Base-by-base conservation (phyloP, 345 rosid species). In the Leavenworthia alabamica region DNA sequence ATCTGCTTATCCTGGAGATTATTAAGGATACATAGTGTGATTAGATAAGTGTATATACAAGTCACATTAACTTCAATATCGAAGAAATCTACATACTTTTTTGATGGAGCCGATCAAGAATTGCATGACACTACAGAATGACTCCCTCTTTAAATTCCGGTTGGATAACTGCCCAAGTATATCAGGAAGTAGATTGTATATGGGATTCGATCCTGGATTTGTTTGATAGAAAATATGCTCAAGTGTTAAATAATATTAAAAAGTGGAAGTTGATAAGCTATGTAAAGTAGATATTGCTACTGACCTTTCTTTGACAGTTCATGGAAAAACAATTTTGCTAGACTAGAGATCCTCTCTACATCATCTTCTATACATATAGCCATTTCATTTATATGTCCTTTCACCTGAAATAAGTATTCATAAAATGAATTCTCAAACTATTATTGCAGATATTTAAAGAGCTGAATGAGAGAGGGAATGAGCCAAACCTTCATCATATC, bases 251-350 rank as follows among this genome's bases (percentile, higher is more conserved):
- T 67, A 62, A 62, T 12, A 66, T 37, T 5, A 13, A 19, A 52
- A 50, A 52, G 42, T 29, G 36, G 5, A 53, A 50, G 13, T n/a
- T 16, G 52, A 15, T 60, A 10, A 33, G 11, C 48, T 60, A 56
- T 47, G 28, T 39, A 45, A 51, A 26, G 26, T 37, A 43, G 22
- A 47, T 50, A 47, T 37, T 20, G 31, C 46, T 39, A 47, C 56
- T 66, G 67, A 84, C 99, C 99, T 86, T 93, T 93, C 84, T 93
- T 89, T 37, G 99, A 89, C 71, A 93, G 71, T 70, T 93, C 99
- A 66, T 79, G 81, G 69, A 87, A 93, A 75, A 93, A 90, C 47
- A 93, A 86, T 74, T 84, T 93, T 14, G 94, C 99, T 49, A 93
- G 83, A 80, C 72, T 87, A 71, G 97, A 77, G 72, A 93, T 90